phyloP scores from a whole-genome alignment of 345 rosid genomes.

The Triadica sebifera region DNA sequence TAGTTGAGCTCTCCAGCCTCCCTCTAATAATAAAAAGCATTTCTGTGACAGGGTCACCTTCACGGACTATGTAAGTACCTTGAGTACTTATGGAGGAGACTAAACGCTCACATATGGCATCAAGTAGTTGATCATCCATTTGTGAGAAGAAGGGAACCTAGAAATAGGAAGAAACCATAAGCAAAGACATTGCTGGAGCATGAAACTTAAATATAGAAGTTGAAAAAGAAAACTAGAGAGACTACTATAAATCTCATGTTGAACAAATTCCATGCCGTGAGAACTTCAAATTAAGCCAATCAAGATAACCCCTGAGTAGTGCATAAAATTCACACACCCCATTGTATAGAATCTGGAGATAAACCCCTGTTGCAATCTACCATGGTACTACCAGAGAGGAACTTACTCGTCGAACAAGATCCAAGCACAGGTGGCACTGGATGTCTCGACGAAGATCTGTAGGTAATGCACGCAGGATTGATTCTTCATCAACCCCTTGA shows the following conservation, averaged over 20 bases:
- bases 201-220: neutral
- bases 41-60: conserved; percentile 88
- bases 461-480: conserved; percentile 43
- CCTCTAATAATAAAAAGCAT: conserved; percentile 92
- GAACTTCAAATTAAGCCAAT: neutral
- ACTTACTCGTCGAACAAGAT: conserved; percentile 50
- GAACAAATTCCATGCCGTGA: neutral
- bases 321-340: no score
- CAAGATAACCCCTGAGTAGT: no score
- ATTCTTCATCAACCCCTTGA: conserved; percentile 52
- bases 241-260: neutral
- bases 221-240: neutral
- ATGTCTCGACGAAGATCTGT: conserved; percentile 48
- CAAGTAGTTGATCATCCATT: conserved; percentile 94
- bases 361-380: neutral
- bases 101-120: conserved; percentile 89
- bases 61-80: conserved; percentile 80
- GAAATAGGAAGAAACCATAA: conserved; percentile 7
- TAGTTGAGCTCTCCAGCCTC: conserved; percentile 83
- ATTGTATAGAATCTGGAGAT: no score
- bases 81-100: conserved; percentile 79
- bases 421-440: conserved; percentile 56
- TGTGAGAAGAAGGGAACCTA: conserved; percentile 94
- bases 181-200: neutral
- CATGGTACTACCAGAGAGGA: neutral